Evolutionary conservation across 495 filamentous ascomycete genomes (phyloP), one percentile per base, ranked within the genome.

Genomic region (Hypomontagnella monticulosa): DNA sequence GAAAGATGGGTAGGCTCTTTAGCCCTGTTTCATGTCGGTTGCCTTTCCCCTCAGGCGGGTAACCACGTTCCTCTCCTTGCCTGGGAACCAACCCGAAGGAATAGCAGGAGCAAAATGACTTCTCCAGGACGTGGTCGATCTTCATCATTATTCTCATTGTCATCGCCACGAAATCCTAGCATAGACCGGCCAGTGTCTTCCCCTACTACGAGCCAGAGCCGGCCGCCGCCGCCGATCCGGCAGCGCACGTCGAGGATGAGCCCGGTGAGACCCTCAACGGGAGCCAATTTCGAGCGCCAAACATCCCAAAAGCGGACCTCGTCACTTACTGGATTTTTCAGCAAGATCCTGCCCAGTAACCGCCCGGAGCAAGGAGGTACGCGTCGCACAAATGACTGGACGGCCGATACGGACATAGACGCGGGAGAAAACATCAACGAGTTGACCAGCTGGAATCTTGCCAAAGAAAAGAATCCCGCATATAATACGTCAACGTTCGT

Each of bases 341-440:
- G 56, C 47, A 63, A 75, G 66, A 71, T 82, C 54, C 43, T 77
- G 46, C 76, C 80, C 0, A 80, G 79, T 57, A 71, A 74, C 18
- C 77, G 78, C 0, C 72, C 76, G 1, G 82, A 83, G 46, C 73
- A 71, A 12, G 80, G 82, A 9, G 67, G 77, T 7, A 82, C 82
- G 0, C 42, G 57, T 15, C 75, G 72, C 23, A 23, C 41, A 2
- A 48, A 63, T 6, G 69, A 73, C 15, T 60, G 61, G 46, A 63
- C 66, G 15, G 49, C 37, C 14, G 60, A 70, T 42, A 54, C 46
- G 8, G 67, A 66, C 55, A 20, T n/a, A 16, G 61, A 68, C 48
- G 30, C 58, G 11, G 55, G 30, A 19, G 38, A 44, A 12, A 61
- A 60, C 15, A 54, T 57, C 18, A 61, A 60, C 37, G 63, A 70